phyloP scores from a whole-genome alignment of 805 yeast species.

The Brettanomyces anomalus region DNA sequence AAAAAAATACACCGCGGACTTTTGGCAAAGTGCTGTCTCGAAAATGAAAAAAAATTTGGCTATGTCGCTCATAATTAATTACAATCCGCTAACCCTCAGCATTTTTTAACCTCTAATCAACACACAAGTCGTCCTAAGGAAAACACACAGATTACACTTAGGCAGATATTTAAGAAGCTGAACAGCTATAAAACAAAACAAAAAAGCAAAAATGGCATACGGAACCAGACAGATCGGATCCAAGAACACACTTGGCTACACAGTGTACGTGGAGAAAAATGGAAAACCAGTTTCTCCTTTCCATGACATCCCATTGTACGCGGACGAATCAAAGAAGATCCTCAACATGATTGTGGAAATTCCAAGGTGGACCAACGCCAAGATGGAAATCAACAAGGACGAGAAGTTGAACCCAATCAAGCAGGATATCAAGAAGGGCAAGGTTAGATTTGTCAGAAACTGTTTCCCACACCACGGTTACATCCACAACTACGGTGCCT shows the following conservation, averaged over 20 bases:
- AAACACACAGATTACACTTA: too few relatives aligned
- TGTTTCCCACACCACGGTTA: conserved; percentile 98
- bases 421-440: conserved; percentile 97
- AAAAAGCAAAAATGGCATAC: conserved; percentile 47
- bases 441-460: conserved; percentile 91
- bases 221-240: conserved; percentile 92
- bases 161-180: too few relatives aligned
- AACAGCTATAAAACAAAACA: too few relatives aligned
- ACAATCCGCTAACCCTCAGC: too few relatives aligned
- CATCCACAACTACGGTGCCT: conserved; percentile 97
- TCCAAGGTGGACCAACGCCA: conserved; percentile 98
- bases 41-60: too few relatives aligned
- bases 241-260: conserved; percentile 89
- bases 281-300: conserved; percentile 93
- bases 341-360: conserved; percentile 82
- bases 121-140: too few relatives aligned
- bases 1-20: too few relatives aligned
- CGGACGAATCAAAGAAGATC: conserved; percentile 85
- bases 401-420: conserved; percentile 80
- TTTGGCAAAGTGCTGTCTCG: too few relatives aligned
- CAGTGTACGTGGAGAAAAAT: conserved; percentile 82
- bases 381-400: conserved; percentile 89
- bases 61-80: too few relatives aligned
- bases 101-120: too few relatives aligned
- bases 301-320: conserved; percentile 90